Conservation (phyloP, 2,329 filamentous ascomycete genomes). For the Cladophialophora yegresii region DNA sequence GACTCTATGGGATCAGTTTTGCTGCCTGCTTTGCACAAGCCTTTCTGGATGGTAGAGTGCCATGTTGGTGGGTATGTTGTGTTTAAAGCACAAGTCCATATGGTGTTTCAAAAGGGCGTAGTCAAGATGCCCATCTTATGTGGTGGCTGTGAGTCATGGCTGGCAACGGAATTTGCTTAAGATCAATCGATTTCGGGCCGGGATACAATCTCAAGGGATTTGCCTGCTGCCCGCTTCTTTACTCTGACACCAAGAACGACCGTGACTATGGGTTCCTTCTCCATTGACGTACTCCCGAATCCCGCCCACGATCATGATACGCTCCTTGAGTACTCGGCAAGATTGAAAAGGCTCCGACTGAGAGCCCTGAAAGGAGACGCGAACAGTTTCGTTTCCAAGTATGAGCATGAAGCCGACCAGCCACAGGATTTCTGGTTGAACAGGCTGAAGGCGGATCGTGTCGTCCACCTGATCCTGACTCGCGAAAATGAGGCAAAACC, state of each 20-base stretch:
- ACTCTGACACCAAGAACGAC: background rate
- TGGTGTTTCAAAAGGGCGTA: no score
- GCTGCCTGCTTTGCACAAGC: background rate
- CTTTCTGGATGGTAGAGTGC: background rate
- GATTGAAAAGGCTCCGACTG: slow-evolving; percentile 37
- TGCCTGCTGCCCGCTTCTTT: background rate
- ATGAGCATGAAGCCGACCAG: slow-evolving; percentile 38
- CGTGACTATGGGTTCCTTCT: slow-evolving; percentile 21
- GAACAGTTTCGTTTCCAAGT: slow-evolving; percentile 39
- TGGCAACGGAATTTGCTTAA: background rate
- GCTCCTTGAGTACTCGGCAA: slow-evolving; percentile 21
- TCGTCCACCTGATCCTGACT: slow-evolving; percentile 39
- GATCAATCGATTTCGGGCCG: background rate
- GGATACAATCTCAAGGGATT: background rate
- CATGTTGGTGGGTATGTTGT: background rate
- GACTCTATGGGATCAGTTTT: no score
- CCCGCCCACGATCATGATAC: slow-evolving; percentile 19
- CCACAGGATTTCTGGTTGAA: slow-evolving; percentile 37
- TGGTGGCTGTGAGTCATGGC: background rate
- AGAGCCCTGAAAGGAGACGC: slow-evolving; percentile 39
- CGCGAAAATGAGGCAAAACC: slow-evolving; percentile 6
- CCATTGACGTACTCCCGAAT: slow-evolving; percentile 21
- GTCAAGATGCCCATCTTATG: no score
- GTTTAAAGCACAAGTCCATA: no score
- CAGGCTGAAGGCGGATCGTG: slow-evolving; percentile 38